These are phyloP conservation scores for Ramalina intermedia DNA, from an alignment of 495 filamentous ascomycete genomes.

Conservation along the genomic window DNA sequence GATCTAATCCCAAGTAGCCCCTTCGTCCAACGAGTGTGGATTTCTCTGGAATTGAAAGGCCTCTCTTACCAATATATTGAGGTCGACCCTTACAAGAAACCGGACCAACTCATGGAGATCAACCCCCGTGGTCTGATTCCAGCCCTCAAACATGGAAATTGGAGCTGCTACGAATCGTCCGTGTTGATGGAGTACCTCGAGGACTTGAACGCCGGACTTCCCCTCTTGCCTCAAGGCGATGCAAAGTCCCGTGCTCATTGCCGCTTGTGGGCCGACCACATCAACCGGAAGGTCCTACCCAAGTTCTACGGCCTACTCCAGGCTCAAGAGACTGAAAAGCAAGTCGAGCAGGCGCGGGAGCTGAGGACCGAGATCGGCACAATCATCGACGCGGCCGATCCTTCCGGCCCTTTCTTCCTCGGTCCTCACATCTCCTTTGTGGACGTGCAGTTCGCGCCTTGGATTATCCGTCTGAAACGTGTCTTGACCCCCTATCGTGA, in stretches of 20 bases:
- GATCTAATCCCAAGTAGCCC: conserved; percentile 30
- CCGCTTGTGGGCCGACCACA: conserved; percentile 77
- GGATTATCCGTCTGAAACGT: conserved; percentile 59
- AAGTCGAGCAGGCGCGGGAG: conserved; percentile 45
- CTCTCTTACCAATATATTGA: conserved; percentile 86
- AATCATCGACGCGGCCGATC: conserved; percentile 57
- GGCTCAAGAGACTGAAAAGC: conserved; percentile 50
- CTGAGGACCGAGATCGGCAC: conserved; percentile 55
- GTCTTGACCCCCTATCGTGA: conserved; percentile 69
- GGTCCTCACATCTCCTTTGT: conserved; percentile 60
- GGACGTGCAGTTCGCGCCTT: conserved; percentile 80
- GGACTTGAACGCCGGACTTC: conserved; percentile 47
- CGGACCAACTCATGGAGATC: conserved; percentile 60
- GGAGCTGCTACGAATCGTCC: conserved; percentile 76
- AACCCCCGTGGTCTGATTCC: conserved; percentile 85
- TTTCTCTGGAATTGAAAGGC: conserved; percentile 76
- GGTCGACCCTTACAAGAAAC: conserved; percentile 76
- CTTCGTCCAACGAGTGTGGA: conserved; percentile 93
- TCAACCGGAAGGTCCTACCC: conserved; percentile 73
- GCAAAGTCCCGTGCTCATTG: conserved; percentile 61
- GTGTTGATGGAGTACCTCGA: conserved; percentile 83
- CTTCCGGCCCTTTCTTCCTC: conserved; percentile 68
- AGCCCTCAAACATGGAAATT: conserved; percentile 67
- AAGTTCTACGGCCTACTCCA: conserved; percentile 68
- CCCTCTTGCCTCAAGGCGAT: conserved; percentile 51